Base-by-base conservation (phyloP, 2,329 filamentous ascomycete genomes). In the Colletotrichum neosansevieriae region DNA sequence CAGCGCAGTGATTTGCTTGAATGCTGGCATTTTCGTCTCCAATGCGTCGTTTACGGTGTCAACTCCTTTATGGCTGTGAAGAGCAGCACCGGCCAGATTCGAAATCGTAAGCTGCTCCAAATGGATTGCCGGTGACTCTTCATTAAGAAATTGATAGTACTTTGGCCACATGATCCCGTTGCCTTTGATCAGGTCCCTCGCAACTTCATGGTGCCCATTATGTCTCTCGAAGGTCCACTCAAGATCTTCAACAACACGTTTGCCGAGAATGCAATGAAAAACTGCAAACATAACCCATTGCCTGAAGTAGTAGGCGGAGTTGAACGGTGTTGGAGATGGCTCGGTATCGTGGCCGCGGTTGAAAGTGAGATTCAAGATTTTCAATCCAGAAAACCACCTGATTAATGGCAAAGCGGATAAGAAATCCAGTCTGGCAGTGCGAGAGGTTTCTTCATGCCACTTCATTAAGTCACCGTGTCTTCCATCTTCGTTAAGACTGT, bases 221-320 rank as follows among this genome's bases (percentile, higher is more conserved):
- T 17, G 9, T 42, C 12, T 29, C 12, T 56, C 34, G 15, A 44
- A 4, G 11, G 2, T 34, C 21, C 17, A 21, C 1, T 53, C 7
- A 12, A 29, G 7, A 13, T 19, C 19, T 19, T 38, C 36, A 12
- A 61, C 4, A 15, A 51, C 24, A 5, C 36, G 58, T 10, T 17
- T 45, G 15, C 58, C 58, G 21, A 61, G 21, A n/a, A 61, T 34
- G 36, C 45, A 42, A 15, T 49, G n/a, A 34, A 51, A 53, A 9
- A 36, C 21, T 7, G 17, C 47, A 17, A 53, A 19, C 47, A 61
- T 50, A 1, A 61, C 34, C 58, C 58, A 61, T 5, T 53, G 47
- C 0, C 58, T 29, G 21, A 51, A n/a, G 36, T 9, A 17, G 2
- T 61, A 61, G 7, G 21, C 51, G 4, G 19, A 12, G 24, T 12